Base-by-base conservation (phyloP, 192 early-diverging fungal species). In the Globomyces pollinis-pini region DNA sequence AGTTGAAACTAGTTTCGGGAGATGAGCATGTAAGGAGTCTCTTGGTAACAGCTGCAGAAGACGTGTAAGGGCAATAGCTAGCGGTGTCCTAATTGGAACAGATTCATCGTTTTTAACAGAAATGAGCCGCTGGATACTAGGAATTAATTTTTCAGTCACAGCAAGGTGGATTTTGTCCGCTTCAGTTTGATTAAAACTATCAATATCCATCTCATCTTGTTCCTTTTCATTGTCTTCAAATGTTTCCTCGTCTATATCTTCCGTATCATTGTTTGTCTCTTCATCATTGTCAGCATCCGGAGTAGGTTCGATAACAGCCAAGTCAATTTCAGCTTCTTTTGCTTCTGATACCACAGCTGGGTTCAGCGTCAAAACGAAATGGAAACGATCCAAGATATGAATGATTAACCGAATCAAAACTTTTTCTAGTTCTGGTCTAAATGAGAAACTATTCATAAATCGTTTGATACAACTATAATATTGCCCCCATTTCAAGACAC, bases 1-100 rank as follows among this genome's bases (percentile, higher is more conserved):
- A 0, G 80, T 89, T 0, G 88, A 90, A 57, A 99, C 67, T 9
- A 99, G 64, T 23, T 87, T 86, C 3, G 95, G 91, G 15, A 98
- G 75, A 70, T 95, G 88, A 15, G 78, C 38, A n/a, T 79, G 73
- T 69, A 87, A 76, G 0, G 93, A 85, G 9, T 72, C 66, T 56
- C 77, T 75, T 4, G 97, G 91, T 18, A 99, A 69, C 31, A 78
- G 77, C 18, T 79, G 84, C 49, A 99, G 74, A n/a, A 98, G 63
- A 13, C 87, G 79, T 30, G 89, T 85, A 38, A 94, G 85, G 5
- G 90, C 87, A 41, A 96, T 61, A 1, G 91, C 90, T 9, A 99
- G 66, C 1, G 93, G 93, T 0, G 95, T 80, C 49, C 97, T 87
- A 6, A 88, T 61, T 13, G 75, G 78, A 31, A 95, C 70, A 44